Evolutionary conservation across 2,329 filamentous ascomycete genomes (phyloP), one percentile per base, ranked within the genome.

Genomic region (Cordyceps cicadae): DNA sequence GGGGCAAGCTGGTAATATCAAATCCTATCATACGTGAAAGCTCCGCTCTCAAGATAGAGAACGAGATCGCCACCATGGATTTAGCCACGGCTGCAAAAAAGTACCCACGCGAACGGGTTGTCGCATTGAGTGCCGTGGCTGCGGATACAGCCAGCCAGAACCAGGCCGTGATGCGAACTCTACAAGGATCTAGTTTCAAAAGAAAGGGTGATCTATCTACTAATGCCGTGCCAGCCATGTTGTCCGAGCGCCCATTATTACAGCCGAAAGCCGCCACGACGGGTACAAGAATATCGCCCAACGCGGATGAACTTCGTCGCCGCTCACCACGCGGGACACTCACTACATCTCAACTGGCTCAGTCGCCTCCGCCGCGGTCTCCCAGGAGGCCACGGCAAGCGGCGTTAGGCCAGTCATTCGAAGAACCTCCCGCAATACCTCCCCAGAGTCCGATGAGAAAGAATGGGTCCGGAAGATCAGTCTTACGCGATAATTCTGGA

Each of bases 241-340:
- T 41, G 17, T 29, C 51, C 9, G 56, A 53, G 14, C 32, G 43
- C 34, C 55, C 51, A 19, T 49, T 39, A 24, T 19, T 59, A 21
- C 21, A 46, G 17, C 45, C 59, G 2, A 45, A 58, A 54, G 78
- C 75, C 1, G 72, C 70, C 14, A 78, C 76, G 4, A 79, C 78
- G 12, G 79, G 77, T 1, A 74, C 77, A 8, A 77, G 82, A 66
- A 68, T 80, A 7, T 84, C 82, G 4, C 81, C 81, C 0, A 76
- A 75, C 2, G 68, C 72, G 4, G 80, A 83, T 7, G 78, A 77
- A 49, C 65, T 84, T 32, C 76, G 81, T 12, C 76, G 79, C 64
- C 74, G 82, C 51, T 84, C 82, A 2, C 81, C 82, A 17, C 71
- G 77, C 52, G 72, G 77, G 9, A 65, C 70, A 6, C 63, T 37